Evolutionary conservation across 2,329 filamentous ascomycete species (phyloP).

Genomic region (Verticillium dahliae): DNA sequence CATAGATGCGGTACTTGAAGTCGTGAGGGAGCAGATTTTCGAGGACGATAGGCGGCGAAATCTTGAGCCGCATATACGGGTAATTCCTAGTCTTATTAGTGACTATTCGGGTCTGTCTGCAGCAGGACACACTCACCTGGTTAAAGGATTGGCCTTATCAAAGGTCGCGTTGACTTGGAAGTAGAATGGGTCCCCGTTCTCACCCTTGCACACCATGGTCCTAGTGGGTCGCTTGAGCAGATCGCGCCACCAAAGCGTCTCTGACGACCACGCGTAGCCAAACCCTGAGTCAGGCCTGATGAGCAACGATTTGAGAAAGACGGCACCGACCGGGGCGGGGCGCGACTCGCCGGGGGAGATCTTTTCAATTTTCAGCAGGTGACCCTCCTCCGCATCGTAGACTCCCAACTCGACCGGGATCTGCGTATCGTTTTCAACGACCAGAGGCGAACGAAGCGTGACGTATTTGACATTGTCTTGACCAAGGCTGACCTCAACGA

Average conservation of each 20-base stretch:
- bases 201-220: constrained; percentile 83
- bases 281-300: constrained; percentile 92
- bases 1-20: constrained; percentile 98
- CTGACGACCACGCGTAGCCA: constrained; percentile 89
- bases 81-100: constrained; percentile 53
- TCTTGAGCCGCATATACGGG: constrained; percentile 87
- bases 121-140: constrained; percentile 43
- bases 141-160: constrained; percentile 77
- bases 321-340: constrained; percentile 86
- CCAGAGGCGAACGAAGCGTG: constrained; percentile 82
- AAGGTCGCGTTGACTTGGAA: constrained; percentile 90
- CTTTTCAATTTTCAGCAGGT: constrained; percentile 96
- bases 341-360: constrained; percentile 85
- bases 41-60: constrained; percentile 87
- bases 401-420: constrained; percentile 92
- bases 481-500: constrained; percentile 89
- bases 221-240: constrained; percentile 76
- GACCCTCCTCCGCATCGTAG: constrained; percentile 78
- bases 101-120: neutral
- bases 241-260: constrained; percentile 89
- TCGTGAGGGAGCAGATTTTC: constrained; percentile 95
- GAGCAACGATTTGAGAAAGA: constrained; percentile 80
- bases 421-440: constrained; percentile 94
- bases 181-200: constrained; percentile 85
- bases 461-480: constrained; percentile 97